Evolutionary conservation across 768 basidiomycete species (phyloP).

Genomic region (Leccinum broughii): DNA sequence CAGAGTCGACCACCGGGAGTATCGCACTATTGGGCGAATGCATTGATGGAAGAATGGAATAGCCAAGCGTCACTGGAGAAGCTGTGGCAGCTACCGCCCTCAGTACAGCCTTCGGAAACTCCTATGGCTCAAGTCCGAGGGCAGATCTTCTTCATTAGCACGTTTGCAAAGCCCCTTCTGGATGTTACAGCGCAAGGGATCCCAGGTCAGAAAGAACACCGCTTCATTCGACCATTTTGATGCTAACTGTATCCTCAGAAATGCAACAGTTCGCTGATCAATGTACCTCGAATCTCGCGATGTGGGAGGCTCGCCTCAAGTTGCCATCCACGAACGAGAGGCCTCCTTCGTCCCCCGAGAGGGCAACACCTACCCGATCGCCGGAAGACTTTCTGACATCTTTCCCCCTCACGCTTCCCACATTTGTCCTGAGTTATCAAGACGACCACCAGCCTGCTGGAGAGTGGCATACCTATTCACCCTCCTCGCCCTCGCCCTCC

Average conservation of each 20-base stretch:
- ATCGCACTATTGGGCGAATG: conserved; percentile 89
- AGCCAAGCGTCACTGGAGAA: conserved; percentile 84
- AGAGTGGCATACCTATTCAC: conserved; percentile 31
- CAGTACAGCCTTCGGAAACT: conserved; percentile 47
- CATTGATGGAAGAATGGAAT: conserved; percentile 87
- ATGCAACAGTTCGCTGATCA: conserved; percentile 66
- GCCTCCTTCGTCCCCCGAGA: conserved; percentile 1
- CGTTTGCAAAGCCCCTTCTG: conserved; percentile 83
- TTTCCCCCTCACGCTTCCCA: conserved; percentile 58
- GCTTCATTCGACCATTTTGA: background rate
- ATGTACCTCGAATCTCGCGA: conserved; percentile 65
- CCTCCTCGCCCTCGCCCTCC: conserved; percentile 25
- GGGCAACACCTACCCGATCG: conserved; percentile 31
- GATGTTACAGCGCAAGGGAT: conserved; percentile 71
- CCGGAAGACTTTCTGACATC: conserved; percentile 51
- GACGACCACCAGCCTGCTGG: conserved; percentile 24
- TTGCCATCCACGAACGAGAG: conserved; percentile 32
- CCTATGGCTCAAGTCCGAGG: conserved; percentile 70
- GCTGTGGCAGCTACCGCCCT: conserved; percentile 66
- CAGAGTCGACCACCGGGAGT: conserved; percentile 93
- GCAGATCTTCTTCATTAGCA: conserved; percentile 87
- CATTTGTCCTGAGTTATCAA: conserved; percentile 33
- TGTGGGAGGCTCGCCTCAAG: conserved; percentile 61
- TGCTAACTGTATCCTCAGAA: conserved; percentile 43
- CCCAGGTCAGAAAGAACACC: conserved; percentile 52